Conservation (phyloP, 2,329 filamentous ascomycete genomes). For the Graphilbum fragrans region DNA sequence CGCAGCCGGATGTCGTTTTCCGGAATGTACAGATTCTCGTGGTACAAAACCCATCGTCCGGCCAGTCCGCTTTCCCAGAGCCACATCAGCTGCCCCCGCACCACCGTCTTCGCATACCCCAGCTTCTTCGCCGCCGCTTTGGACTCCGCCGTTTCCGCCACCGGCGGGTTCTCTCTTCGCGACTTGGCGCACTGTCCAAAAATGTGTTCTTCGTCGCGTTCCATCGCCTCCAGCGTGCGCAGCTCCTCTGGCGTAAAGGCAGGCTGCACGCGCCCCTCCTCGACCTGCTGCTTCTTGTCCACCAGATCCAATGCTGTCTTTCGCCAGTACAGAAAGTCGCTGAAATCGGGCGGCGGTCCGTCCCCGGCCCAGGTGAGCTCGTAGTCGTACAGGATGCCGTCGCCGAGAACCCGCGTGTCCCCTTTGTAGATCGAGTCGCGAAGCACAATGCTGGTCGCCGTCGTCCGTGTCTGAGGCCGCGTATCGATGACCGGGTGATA, state of each 20-base stretch:
- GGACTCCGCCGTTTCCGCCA: background rate
- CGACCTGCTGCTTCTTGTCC: background rate
- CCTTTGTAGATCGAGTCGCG: background rate
- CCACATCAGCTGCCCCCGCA: background rate
- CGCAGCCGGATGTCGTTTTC: background rate
- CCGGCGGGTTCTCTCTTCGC: background rate
- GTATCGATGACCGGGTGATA: conserved; percentile 4
- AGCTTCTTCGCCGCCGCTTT: background rate
- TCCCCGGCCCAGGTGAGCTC: background rate
- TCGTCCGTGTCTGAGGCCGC: background rate
- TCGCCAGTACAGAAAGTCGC: background rate
- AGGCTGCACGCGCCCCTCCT: background rate
- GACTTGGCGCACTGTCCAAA: background rate
- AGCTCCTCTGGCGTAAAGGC: background rate
- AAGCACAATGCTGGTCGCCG: background rate
- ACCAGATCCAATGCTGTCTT: background rate
- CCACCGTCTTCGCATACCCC: background rate
- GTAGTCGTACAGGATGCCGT: no score
- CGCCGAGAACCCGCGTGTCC: no score
- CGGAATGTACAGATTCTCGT: background rate
- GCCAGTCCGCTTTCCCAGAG: background rate
- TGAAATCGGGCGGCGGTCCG: background rate
- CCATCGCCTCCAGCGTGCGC: background rate
- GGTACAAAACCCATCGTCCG: conserved; percentile 1
- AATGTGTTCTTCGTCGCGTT: background rate